Evolutionary conservation across 768 basidiomycete genomes (phyloP).

Genomic region (Lentinula detonsa): DNA sequence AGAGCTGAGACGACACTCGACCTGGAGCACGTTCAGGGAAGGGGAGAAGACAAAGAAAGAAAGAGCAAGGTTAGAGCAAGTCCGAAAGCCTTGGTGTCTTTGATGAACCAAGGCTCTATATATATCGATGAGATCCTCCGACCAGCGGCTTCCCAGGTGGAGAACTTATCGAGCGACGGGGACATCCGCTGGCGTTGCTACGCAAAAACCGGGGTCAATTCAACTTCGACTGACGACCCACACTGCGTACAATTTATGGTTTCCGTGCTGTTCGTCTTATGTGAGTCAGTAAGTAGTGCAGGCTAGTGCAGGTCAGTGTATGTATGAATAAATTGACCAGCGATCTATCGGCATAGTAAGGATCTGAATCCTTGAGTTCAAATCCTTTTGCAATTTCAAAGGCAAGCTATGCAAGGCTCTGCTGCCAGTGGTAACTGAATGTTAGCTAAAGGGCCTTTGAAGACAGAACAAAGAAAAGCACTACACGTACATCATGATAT

Average conservation of each 20-base stretch:
- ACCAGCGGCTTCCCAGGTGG: not conserved
- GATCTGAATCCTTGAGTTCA: not conserved
- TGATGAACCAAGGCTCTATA: not conserved
- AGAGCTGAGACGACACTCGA: not conserved
- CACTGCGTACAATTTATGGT: too few relatives aligned
- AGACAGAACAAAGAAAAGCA: too few relatives aligned
- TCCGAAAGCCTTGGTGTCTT: not conserved
- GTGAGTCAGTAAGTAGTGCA: too few relatives aligned
- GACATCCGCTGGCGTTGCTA: not conserved
- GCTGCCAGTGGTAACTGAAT: too few relatives aligned
- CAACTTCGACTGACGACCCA: too few relatives aligned
- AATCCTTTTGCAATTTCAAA: too few relatives aligned
- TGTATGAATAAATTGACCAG: not conserved
- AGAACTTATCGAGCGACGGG: not conserved
- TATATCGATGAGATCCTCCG: not conserved
- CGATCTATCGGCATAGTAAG: not conserved
- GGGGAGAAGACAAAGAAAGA: not conserved
- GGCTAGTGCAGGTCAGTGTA: not conserved
- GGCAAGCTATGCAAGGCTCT: too few relatives aligned
- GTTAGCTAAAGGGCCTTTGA: too few relatives aligned
- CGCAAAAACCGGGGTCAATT: not conserved
- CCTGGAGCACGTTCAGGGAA: conserved; percentile 6
- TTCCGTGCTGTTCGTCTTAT: too few relatives aligned
- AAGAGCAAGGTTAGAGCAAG: not conserved
- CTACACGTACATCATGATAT: too few relatives aligned